Percentiles rank a stretch among this genome's conserved stretches.
These are phyloP conservation scores for Cytospora piceae DNA, from an alignment of 2,329 filamentous ascomycete species.

Conservation along the genomic window DNA sequence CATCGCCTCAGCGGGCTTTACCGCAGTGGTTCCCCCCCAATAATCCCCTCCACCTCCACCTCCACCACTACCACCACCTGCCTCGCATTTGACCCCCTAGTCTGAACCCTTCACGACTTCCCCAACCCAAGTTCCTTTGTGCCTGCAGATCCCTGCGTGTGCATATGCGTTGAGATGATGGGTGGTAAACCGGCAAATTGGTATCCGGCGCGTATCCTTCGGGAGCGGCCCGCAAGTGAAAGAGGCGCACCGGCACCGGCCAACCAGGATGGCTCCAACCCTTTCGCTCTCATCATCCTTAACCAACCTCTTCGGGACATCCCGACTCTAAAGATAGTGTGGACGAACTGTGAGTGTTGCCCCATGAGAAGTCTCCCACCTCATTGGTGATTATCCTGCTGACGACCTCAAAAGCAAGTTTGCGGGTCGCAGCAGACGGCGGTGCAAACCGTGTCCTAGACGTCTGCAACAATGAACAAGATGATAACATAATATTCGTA, in stretches of 20 bases:
- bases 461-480: slow-evolving; percentile 35
- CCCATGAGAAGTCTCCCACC: background rate
- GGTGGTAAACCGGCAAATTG: slow-evolving; percentile 30
- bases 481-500: slow-evolving; percentile 40
- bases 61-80: no score
- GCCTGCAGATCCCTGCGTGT: slow-evolving; percentile 14
- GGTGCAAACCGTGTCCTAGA: slow-evolving; percentile 77
- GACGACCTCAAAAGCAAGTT: slow-evolving; percentile 52
- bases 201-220: slow-evolving; percentile 34
- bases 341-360: slow-evolving; percentile 51
- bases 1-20: no score
- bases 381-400: background rate
- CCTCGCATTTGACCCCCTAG: background rate
- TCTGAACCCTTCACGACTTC: background rate
- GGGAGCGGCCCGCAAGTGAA: slow-evolving; percentile 13
- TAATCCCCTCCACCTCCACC: no score
- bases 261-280: background rate
- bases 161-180: slow-evolving; percentile 12
- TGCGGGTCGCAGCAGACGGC: slow-evolving; percentile 84
- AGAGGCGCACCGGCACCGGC: background rate
- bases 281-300: slow-evolving; percentile 53
- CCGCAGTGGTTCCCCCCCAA: no score
- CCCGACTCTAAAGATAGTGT: slow-evolving; percentile 51
- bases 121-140: background rate
- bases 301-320: slow-evolving; percentile 56